Evolutionary conservation across 2,329 filamentous ascomycete genomes (phyloP), one percentile per base, ranked within the genome.

Genomic region (Ophiosphaerella korrae): DNA sequence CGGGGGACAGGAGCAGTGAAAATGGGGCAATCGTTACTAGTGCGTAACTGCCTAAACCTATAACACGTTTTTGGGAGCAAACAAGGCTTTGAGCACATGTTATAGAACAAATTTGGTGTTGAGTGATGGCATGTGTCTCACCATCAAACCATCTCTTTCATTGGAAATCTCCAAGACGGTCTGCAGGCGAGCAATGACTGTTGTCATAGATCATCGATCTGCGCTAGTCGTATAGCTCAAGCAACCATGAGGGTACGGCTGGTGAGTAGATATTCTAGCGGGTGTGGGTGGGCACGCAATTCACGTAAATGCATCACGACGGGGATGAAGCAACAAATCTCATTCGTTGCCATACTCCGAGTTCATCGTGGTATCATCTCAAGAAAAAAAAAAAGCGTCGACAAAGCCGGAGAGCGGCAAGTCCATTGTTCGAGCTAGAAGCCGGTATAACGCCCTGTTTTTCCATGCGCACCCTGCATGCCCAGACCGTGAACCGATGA

Each of bases 211-310:
- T 72, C 69, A 77, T 94, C 82, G 67, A 76, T 96, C 82, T 96
- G 82, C 89, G 91, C 91, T 84, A 92, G 84, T 85, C 86, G 89
- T 96, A 86, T 96, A 96, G 88, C 91, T 90, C 85, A 85, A 65
- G 64, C 82, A 88, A 85, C 87, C 89, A 90, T 88, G 59, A 66
- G 57, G 58, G 69, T 21, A 67, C 78, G 88, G 85, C 87, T 84
- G 82, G 87, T 85, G 86, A 87, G 90, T 89, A 88, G 90, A 96
- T 96, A 91, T 84, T 78, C 83, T 88, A 86, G 90, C 90, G 89
- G 45, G 45, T 21, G 18, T 64, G 57, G 50, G 38, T 51, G 42
- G 39, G 26, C 32, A n/a, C 18, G 7, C 29, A 46, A 38, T 46
- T 64, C 60, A 64, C 60, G 36, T 50, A 35, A 24, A 33, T 33